These are phyloP conservation scores for Colletotrichum liriopes DNA, from an alignment of 2,329 filamentous ascomycete species.

Conservation along the genomic window DNA sequence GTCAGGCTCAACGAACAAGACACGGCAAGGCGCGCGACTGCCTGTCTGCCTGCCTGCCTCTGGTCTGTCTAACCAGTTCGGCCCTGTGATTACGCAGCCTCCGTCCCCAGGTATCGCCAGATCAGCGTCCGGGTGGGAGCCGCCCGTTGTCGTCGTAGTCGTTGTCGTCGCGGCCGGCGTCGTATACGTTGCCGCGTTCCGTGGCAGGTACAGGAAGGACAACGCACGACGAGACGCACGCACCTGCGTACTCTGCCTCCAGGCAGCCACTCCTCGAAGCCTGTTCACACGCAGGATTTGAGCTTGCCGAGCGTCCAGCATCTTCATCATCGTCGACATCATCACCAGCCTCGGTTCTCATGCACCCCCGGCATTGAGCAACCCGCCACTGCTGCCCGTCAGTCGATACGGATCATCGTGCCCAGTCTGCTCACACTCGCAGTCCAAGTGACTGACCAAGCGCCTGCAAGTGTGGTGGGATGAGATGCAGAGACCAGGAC, in stretches of 20 bases:
- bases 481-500: constrained; percentile 37
- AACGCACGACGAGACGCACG: constrained; percentile 30
- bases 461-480: constrained; percentile 38
- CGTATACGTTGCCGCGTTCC: constrained; percentile 16
- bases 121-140: neutral
- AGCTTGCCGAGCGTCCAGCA: neutral
- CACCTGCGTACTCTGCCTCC: constrained; percentile 21
- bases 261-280: constrained; percentile 2
- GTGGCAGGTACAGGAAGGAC: constrained; percentile 14
- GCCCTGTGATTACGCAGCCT: neutral
- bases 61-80: neutral
- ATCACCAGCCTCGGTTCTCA: constrained; percentile 1
- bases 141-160: neutral
- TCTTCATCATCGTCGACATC: constrained; percentile 14
- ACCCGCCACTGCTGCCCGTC: constrained; percentile 11
- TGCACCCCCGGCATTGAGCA: neutral
- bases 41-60: neutral
- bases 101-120: neutral
- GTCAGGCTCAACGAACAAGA: neutral
- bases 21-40: neutral
- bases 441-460: constrained; percentile 32
- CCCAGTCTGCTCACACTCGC: constrained; percentile 22
- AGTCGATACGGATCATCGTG: constrained; percentile 13
- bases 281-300: constrained; percentile 1
- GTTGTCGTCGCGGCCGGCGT: constrained; percentile 17